A percentile compares a stretch with the other conserved stretches of the same genome.
phyloP scores from a whole-genome alignment of 352 stramenopile genomes.

The Elongisporangium prolatum region DNA sequence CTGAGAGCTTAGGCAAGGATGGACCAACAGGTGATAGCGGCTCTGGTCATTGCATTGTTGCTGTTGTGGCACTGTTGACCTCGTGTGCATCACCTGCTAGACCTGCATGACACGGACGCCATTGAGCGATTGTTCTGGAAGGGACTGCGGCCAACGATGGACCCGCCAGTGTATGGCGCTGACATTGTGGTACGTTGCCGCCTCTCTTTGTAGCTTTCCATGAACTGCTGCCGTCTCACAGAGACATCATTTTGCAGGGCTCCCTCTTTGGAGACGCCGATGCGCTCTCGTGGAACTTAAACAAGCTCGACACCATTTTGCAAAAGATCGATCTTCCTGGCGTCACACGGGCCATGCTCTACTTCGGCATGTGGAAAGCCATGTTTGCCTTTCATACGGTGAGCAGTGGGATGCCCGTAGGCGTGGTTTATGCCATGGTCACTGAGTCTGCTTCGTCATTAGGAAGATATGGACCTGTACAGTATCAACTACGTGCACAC shows the following conservation, averaged over 20 bases:
- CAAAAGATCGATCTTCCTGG: slow-evolving; percentile 74
- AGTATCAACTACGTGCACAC: slow-evolving; percentile 94
- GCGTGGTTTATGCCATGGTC: neutral
- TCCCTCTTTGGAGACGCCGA: slow-evolving; percentile 79
- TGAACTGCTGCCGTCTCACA: neutral
- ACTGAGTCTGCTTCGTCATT: neutral
- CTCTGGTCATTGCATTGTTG: no score
- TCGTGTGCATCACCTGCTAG: slow-evolving; percentile 5
- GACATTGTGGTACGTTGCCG: slow-evolving; percentile 72
- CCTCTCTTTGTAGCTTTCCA: neutral
- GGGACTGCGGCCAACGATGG: slow-evolving; percentile 76
- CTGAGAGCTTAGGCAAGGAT: slow-evolving; percentile 22
- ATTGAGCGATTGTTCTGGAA: slow-evolving; percentile 89
- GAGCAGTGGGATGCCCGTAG: neutral
- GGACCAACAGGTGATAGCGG: slow-evolving; percentile 19
- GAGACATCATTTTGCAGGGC: slow-evolving; percentile 29
- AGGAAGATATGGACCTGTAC: slow-evolving; percentile 94
- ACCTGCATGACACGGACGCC: slow-evolving; percentile 34
- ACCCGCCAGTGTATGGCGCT: slow-evolving; percentile 86
- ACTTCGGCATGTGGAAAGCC: slow-evolving; percentile 92
- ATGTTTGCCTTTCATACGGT: slow-evolving; percentile 93
- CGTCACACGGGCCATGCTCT: slow-evolving; percentile 90
- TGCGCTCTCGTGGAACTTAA: slow-evolving; percentile 84
- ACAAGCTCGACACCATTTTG: slow-evolving; percentile 86
- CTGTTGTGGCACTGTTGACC: neutral